phyloP scores from a whole-genome alignment of 2,329 filamentous ascomycete species.

The Fusarium oligoseptatum region DNA sequence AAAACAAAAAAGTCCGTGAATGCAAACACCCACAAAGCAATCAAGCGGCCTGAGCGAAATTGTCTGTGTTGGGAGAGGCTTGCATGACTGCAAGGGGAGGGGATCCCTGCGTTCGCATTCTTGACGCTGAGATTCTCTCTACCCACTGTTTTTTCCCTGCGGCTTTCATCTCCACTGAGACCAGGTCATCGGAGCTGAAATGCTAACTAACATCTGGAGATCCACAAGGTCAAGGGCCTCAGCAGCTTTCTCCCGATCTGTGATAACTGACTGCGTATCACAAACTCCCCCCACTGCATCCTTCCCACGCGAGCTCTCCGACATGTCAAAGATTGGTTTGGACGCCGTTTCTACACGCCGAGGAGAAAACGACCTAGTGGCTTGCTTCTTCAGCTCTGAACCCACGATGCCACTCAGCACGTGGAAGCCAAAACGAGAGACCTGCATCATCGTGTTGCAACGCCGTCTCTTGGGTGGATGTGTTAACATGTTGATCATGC shows the following conservation, averaged over 20 bases:
- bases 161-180: neutral
- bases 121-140: neutral
- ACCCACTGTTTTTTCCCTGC: neutral
- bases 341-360: neutral
- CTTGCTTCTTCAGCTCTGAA: neutral
- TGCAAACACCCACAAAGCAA: neutral
- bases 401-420: neutral
- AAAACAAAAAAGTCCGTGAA: neutral
- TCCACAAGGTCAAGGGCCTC: neutral
- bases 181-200: neutral
- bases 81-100: neutral
- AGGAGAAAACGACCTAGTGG: neutral
- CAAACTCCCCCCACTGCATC: neutral
- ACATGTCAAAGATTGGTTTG: too few species aligned
- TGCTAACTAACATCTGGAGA: neutral
- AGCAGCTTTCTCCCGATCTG: neutral
- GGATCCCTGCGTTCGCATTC: neutral
- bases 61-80: neutral
- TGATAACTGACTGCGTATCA: slow-evolving; percentile 1
- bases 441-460: neutral
- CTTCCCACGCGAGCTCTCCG: too few species aligned
- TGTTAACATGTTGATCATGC: neutral
- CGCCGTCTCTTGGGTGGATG: neutral
- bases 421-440: neutral
- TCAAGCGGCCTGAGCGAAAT: neutral